A percentile compares a stretch with the other conserved stretches of the same genome.
Conservation (phyloP, 176 grass and related monocot species). For the Eragrostis curvula region DNA sequence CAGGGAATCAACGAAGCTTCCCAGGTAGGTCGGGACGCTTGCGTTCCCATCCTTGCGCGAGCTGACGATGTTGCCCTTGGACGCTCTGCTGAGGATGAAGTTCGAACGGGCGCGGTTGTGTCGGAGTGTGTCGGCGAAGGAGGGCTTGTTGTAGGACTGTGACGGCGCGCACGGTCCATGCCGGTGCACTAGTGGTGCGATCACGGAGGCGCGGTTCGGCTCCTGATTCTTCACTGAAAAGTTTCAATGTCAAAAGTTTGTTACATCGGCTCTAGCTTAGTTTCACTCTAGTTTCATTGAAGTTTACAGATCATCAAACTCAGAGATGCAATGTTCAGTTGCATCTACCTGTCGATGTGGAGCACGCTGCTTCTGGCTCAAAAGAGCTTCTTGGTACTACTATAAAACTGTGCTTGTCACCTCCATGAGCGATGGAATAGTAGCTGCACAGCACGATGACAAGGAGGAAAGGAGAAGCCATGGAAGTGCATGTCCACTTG, state of each 20-base stretch:
- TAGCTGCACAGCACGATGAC: background rate
- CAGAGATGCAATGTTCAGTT: background rate
- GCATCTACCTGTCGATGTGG: background rate
- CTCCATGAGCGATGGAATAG: background rate
- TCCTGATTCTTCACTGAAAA: background rate
- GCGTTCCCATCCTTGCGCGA: background rate
- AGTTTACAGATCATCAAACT: too few species aligned
- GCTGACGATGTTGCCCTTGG: background rate
- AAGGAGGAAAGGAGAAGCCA: background rate
- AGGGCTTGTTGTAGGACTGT: background rate
- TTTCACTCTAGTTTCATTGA: background rate
- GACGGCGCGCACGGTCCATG: conserved; percentile 17
- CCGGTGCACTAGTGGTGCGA: conserved; percentile 23
- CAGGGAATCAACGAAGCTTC: background rate
- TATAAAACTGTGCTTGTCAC: background rate
- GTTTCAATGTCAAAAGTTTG: too few species aligned
- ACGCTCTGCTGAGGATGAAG: conserved; percentile 12
- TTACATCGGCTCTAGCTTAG: too few species aligned
- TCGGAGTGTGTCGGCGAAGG: conserved; percentile 14
- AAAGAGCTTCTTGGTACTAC: background rate
- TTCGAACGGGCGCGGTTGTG: background rate
- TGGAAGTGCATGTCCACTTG: background rate
- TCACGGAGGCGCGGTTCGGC: background rate
- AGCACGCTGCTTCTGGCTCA: background rate
- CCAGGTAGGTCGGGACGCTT: background rate